These are phyloP conservation scores for Powellomyces hirtus DNA, from an alignment of 192 early-diverging fungal species.

Conservation along the genomic window DNA sequence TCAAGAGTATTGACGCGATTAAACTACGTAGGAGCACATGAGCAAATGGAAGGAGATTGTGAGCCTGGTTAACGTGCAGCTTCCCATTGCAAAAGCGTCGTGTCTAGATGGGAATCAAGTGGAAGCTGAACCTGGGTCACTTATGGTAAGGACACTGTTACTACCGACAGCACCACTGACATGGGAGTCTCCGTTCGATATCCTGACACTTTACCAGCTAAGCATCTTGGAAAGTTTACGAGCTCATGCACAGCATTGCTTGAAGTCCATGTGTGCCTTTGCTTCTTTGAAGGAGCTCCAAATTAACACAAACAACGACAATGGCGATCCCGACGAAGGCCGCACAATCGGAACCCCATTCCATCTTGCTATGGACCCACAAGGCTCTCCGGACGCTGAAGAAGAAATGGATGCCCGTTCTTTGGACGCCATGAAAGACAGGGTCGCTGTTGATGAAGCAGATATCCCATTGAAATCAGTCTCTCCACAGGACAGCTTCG, in stretches of 20 bases:
- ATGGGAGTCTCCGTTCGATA: too few species aligned
- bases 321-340: not conserved
- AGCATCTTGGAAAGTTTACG: not conserved
- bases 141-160: too few species aligned
- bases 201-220: not conserved
- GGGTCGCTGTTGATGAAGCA: too few species aligned
- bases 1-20: too few species aligned
- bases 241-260: not conserved
- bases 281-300: conserved; percentile 4
- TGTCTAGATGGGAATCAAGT: too few species aligned
- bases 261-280: conserved; percentile 6
- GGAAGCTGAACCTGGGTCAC: too few species aligned
- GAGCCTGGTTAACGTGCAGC: not conserved
- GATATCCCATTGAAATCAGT: not conserved
- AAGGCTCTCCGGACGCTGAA: not conserved
- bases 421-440: too few species aligned
- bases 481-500: not conserved
- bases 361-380: not conserved
- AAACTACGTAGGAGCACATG: too few species aligned
- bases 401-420: too few species aligned
- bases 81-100: not conserved
- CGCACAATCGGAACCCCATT: not conserved
- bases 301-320: not conserved
- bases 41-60: not conserved
- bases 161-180: too few species aligned